phyloP scores from a whole-genome alignment of 2,329 filamentous ascomycete species.

The Aspergillus phoenicis region DNA sequence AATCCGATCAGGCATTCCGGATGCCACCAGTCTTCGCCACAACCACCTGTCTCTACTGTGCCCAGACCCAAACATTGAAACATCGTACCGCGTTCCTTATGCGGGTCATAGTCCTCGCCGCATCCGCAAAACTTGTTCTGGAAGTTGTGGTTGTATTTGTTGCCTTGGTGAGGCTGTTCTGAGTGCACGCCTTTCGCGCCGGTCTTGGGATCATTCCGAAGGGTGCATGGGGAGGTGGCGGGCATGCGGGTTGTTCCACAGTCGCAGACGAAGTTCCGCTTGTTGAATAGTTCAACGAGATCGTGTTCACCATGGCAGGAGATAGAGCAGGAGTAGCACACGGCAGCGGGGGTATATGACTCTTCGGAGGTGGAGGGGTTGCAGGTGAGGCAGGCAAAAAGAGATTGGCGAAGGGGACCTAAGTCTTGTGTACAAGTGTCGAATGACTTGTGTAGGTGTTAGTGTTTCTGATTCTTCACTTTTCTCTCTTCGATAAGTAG shows the following conservation, averaged over 20 bases:
- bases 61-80: constrained; percentile 92
- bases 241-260: constrained; percentile 85
- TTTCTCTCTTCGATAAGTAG: background rate
- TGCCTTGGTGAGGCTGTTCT: constrained; percentile 68
- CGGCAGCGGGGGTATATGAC: constrained; percentile 72
- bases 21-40: constrained; percentile 98
- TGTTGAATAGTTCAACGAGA: constrained; percentile 93
- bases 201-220: constrained; percentile 72
- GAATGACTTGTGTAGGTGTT: constrained; percentile 68
- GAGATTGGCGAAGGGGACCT: constrained; percentile 79
- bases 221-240: constrained; percentile 68
- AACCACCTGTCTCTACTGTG: constrained; percentile 77
- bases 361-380: constrained; percentile 70
- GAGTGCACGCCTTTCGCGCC: constrained; percentile 79
- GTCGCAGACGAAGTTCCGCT: constrained; percentile 94
- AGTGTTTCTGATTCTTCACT: constrained; percentile 16
- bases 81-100: constrained; percentile 94
- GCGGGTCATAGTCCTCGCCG: constrained; percentile 80
- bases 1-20: constrained; percentile 86
- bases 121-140: constrained; percentile 91
- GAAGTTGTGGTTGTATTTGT: constrained; percentile 96
- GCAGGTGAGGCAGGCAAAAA: constrained; percentile 94
- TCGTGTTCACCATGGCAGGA: constrained; percentile 95
- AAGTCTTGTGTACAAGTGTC: constrained; percentile 90
- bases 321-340: constrained; percentile 97